Evolutionary conservation across 495 filamentous ascomycete species (phyloP), one percentile per base, ranked within the genome.

Genomic region (Neurospora sp.): DNA sequence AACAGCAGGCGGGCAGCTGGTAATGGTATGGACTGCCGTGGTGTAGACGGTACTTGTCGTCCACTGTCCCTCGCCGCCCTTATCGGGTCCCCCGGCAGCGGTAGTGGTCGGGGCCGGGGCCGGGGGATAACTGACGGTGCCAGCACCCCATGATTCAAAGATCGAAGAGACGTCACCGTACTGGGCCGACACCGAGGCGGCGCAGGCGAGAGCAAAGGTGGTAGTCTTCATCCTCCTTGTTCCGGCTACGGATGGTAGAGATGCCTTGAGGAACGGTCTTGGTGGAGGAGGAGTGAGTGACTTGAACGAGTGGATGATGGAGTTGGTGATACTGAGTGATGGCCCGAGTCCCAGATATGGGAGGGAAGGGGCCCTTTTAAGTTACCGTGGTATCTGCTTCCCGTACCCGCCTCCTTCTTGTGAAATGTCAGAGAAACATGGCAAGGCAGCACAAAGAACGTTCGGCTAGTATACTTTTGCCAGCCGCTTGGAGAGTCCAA

Each of bases 41-140:
- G 76, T 76, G 49, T 77, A 81, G 76, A 81, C 73, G 69, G 82
- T 82, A 73, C 71, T 82, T 41, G 80, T 79, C 3, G 82, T 82
- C 79, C 78, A 78, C 70, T 77, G 75, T 54, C 40, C 71, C 12
- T 38, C 71, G 31, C 23, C 44, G 14, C 54, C 54, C 3, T 75
- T 75, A 75, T 72, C 74, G 16, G 35, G 69, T 54, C 54, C 54
- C 18, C 27, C 54, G 7, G 54, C 14, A 66, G 54, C 54, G 0
- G 54, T 66, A 1, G 54, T 35, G 16, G 78, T 77, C 27, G 40
- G 72, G 39, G 39, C 49, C 41, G 75, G 71, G 74, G 69, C 78
- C 39, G 73, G 73, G 41, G 75, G 73, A 12, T 70, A 71, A 27
- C 73, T 23, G 38, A 66, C 42, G 69, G 73, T 31, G 27, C 54